Conservation (phyloP, 768 basidiomycete species). For the Auricularia heimuer region DNA sequence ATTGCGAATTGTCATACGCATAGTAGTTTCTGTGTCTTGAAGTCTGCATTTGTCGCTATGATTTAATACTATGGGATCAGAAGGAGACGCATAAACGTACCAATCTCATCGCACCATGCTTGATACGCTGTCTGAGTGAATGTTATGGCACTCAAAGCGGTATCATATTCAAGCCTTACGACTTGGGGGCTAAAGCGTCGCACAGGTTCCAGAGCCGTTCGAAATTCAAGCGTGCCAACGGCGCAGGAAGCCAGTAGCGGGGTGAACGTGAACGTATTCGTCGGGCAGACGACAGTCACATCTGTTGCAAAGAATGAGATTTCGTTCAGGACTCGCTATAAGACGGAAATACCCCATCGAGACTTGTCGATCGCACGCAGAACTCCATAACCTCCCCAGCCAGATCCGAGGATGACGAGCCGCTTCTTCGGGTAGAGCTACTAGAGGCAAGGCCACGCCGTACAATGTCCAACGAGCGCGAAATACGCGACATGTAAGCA, state of each 20-base stretch:
- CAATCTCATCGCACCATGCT: slow-evolving; percentile 69
- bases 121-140: slow-evolving; percentile 46
- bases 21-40: slow-evolving; percentile 45
- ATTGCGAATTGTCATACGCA: slow-evolving; percentile 38
- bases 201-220: slow-evolving; percentile 73
- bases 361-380: slow-evolving; percentile 59
- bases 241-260: slow-evolving; percentile 55
- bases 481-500: not conserved
- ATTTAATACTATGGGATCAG: not conserved
- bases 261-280: slow-evolving; percentile 53
- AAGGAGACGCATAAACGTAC: slow-evolving; percentile 21
- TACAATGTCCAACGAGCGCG: not conserved
- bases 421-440: slow-evolving; percentile 21
- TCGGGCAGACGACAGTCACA: slow-evolving; percentile 57
- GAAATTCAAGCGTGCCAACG: slow-evolving; percentile 77
- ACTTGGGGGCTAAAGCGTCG: slow-evolving; percentile 35
- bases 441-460: not conserved
- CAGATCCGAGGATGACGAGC: slow-evolving; percentile 63
- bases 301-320: slow-evolving; percentile 27
- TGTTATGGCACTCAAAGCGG: not conserved
- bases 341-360: slow-evolving; percentile 45
- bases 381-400: slow-evolving; percentile 71
- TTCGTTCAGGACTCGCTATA: not conserved
- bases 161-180: slow-evolving; percentile 25
- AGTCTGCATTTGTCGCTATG: slow-evolving; percentile 32